These are phyloP conservation scores for Gossypium australe DNA, from an alignment of 345 rosid species.

Conservation along the genomic window DNA sequence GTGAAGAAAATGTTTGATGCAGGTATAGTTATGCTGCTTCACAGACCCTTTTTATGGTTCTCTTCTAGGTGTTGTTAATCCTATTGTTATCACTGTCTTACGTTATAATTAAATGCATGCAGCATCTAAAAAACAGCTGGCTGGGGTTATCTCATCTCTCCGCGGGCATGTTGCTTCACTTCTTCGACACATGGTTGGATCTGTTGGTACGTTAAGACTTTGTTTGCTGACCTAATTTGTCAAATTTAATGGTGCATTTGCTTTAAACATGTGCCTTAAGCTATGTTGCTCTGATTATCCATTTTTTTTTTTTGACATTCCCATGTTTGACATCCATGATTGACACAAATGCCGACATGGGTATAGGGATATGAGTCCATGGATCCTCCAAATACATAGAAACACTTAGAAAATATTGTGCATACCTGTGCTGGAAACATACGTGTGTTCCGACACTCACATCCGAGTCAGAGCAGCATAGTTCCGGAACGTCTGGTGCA, in stretches of 20 bases:
- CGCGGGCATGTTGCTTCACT: slow-evolving; percentile 74
- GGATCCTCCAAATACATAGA: not conserved
- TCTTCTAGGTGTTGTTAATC: not conserved
- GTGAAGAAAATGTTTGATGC: slow-evolving; percentile 77
- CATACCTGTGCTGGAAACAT: not conserved
- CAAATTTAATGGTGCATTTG: not conserved
- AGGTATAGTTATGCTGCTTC: slow-evolving; percentile 37
- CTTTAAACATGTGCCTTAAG: not conserved
- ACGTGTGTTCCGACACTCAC: not conserved
- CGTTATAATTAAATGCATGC: slow-evolving; percentile 17
- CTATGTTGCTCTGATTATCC: not conserved
- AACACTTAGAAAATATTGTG: not conserved
- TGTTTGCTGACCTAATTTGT: not conserved
- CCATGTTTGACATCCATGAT: not conserved
- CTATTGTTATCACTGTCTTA: not conserved
- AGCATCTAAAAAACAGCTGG: slow-evolving; percentile 79
- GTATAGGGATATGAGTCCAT: not conserved
- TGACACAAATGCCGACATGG: not conserved
- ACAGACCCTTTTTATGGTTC: not conserved
- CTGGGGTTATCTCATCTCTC: slow-evolving; percentile 62
- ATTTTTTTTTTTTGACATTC: too few species aligned
- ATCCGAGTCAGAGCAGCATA: not conserved
- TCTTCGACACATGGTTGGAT: slow-evolving; percentile 90
- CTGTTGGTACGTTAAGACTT: slow-evolving; percentile 56
- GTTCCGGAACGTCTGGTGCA: not conserved